Conservation (phyloP, 257 asterid species). For the Solanum tarijense region DNA sequence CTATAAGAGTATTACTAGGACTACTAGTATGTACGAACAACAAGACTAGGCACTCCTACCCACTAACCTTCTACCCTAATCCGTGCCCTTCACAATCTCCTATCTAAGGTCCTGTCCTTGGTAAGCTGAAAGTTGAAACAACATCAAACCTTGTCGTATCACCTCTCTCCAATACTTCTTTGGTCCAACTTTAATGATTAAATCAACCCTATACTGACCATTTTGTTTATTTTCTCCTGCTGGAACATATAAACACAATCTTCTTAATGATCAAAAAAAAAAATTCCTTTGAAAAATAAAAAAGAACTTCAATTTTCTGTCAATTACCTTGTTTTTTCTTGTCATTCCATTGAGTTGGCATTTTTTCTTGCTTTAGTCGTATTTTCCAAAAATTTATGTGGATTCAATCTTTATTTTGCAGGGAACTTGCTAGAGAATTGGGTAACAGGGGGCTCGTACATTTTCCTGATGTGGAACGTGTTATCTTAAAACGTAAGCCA, state of each 20-base stretch:
- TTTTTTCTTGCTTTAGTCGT: neutral
- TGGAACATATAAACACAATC: neutral
- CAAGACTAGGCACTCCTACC: neutral
- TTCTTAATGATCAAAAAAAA: neutral
- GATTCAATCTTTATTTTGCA: conserved; percentile 12
- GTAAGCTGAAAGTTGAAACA: neutral
- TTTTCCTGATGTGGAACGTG: conserved; percentile 69
- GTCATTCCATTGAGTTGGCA: neutral
- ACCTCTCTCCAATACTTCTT: neutral
- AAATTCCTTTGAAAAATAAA: neutral
- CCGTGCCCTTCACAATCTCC: neutral
- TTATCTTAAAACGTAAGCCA: conserved; percentile 54
- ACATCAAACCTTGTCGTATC: neutral
- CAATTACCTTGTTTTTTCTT: neutral
- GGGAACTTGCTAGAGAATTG: conserved; percentile 81
- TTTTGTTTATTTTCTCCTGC: neutral
- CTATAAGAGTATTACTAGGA: neutral
- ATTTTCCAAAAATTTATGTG: neutral
- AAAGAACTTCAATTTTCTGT: neutral
- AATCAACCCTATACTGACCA: neutral
- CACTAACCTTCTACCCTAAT: neutral
- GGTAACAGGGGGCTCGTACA: conserved; percentile 47
- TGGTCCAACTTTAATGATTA: neutral
- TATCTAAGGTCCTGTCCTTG: neutral
- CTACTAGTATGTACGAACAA: neutral